Evolutionary conservation across 148 eudicot species (phyloP).

Genomic region (Rhododendron vialii): DNA sequence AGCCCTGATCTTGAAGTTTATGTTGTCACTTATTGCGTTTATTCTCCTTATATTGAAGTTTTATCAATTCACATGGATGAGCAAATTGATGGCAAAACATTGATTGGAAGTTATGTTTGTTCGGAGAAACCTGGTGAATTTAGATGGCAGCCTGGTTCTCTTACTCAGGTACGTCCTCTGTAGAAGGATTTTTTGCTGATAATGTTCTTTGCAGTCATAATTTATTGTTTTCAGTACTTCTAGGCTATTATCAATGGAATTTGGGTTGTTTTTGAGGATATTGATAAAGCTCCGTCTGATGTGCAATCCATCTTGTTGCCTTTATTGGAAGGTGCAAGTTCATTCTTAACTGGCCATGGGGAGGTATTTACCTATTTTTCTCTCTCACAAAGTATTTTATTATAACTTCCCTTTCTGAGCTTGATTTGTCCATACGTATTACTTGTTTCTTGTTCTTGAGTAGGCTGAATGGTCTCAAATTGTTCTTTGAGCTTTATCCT

Average conservation of each 20-base stretch:
- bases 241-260: constrained; percentile 86
- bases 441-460: not conserved
- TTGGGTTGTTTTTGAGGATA: constrained; percentile 95
- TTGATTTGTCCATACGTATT: not conserved
- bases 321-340: constrained; percentile 72
- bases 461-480: not conserved
- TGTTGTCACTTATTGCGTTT: not conserved
- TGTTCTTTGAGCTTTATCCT: not conserved
- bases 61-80: constrained; percentile 93
- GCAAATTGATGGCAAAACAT: constrained; percentile 90
- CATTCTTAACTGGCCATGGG: constrained; percentile 80
- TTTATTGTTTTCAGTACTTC: constrained; percentile 3
- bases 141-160: constrained; percentile 99
- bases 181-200: not conserved
- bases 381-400: not conserved
- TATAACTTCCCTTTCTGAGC: not conserved
- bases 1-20: not conserved
- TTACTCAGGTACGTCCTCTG: constrained; percentile 65
- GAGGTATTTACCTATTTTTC: constrained; percentile 50
- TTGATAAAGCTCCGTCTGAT: constrained; percentile 94
- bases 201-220: constrained; percentile 3
- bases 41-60: constrained; percentile 31
- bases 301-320: constrained; percentile 84
- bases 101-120: constrained; percentile 90
- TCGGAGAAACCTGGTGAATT: constrained; percentile 96